Evolutionary conservation across 257 asterid genomes (phyloP).

Genomic region (Cynanchum wilfordii): DNA sequence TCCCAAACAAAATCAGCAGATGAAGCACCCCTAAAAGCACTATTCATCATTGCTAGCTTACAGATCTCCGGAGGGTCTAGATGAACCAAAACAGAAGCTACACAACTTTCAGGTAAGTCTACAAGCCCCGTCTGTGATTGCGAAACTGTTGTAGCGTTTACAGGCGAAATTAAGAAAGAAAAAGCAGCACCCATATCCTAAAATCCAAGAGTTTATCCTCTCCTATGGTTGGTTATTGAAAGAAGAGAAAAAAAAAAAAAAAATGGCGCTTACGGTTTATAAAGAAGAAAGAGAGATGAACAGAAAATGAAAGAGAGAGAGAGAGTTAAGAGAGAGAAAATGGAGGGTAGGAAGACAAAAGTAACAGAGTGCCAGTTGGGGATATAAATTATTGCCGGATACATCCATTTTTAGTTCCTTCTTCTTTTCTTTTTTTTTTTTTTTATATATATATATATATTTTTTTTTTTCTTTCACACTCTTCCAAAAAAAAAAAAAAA

Average conservation of each 20-base stretch:
- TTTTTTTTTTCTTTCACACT: too few relatives aligned
- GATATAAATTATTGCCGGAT: not conserved
- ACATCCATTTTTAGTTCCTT: not conserved
- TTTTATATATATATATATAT: too few relatives aligned
- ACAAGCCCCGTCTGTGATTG: slow-evolving; percentile 42
- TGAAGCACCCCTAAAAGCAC: slow-evolving; percentile 73
- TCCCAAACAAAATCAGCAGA: slow-evolving; percentile 88
- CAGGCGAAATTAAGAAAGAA: slow-evolving; percentile 26
- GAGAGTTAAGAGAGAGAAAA: slow-evolving; percentile 11
- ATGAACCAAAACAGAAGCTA: slow-evolving; percentile 60
- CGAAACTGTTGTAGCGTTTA: slow-evolving; percentile 12
- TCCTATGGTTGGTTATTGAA: too few relatives aligned
- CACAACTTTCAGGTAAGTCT: slow-evolving; percentile 78
- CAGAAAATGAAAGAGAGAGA: not conserved
- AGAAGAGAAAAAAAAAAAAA: too few relatives aligned
- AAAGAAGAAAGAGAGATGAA: not conserved
- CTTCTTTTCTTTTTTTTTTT: too few relatives aligned
- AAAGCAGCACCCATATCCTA: slow-evolving; percentile 48
- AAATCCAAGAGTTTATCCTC: not conserved
- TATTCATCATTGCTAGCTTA: slow-evolving; percentile 54
- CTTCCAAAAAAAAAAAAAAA: too few relatives aligned
- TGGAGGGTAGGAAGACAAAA: slow-evolving; percentile 7
- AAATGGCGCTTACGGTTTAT: not conserved
- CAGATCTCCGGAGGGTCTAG: slow-evolving; percentile 85
- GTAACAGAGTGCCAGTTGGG: slow-evolving; percentile 6